Base-by-base conservation (phyloP, 177 flowering plant genomes). In the Telopea speciosissima region DNA sequence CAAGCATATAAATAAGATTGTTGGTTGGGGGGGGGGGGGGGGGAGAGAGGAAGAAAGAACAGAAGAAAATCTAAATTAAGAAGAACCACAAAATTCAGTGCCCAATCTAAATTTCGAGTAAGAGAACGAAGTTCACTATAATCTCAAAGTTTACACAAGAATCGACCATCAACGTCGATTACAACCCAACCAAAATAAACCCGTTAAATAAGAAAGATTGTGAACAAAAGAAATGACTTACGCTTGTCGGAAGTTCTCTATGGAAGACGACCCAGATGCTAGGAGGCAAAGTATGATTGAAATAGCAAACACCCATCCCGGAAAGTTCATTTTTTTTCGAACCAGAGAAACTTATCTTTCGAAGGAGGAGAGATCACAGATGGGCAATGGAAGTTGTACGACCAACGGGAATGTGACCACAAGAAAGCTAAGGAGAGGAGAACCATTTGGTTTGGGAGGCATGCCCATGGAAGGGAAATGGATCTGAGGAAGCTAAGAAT, bases 171-270 rank as follows among this genome's bases (percentile, higher is more conserved):
- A 36, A 36, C 40, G 40, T 36, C 5, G 40, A 36, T 36, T 36
- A 28, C 31, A 28, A 28, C 31, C 31, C 31, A 28, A 28, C n/a
- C n/a, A n/a, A n/a, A n/a, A n/a, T 2, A 28, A 28, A 28, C 2
- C 31, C 31, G 4, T 28, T 28, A 62, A 24, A 24, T n/a, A 13
- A 21, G 33, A 19, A 13, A 21, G 33, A 9, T 1, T 65, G 1
- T 10, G 14, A 63, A 54, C 11, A 28, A 76, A 63, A 68, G 5
- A 21, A 64, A 71, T 71, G 52, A 79, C 97, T 88, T 80, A 91
- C 97, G 97, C 89, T 75, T 82, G 92, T 76, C 76, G 81, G 77
- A 89, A 80, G 77, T 84, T 67, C 33, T 88, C 89, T 70, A 83
- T 77, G 12, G 89, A 76, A 21, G 81, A 74, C 33, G 77, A 83